phyloP scores from a whole-genome alignment of 176 grass and related monocot species.

The Miscanthus lutarioriparius region DNA sequence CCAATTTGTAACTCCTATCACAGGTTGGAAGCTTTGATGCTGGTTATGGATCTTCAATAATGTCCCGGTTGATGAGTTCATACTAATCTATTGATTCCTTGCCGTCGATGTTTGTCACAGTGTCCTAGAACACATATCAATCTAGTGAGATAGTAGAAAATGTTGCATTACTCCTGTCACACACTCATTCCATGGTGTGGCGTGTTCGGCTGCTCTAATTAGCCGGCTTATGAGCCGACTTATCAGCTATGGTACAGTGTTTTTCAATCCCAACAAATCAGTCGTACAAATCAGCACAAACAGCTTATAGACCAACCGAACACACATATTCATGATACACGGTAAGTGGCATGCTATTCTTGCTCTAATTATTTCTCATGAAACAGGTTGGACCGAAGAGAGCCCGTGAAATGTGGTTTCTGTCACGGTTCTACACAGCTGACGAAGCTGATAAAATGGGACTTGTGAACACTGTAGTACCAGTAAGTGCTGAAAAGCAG shows the following conservation, averaged over 20 bases:
- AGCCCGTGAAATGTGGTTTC: conserved; percentile 90
- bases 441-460: conserved; percentile 91
- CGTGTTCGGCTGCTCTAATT: too few species aligned
- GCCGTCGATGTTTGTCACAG: not conserved
- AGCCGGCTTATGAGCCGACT: too few species aligned
- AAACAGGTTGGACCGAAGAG: conserved; percentile 81
- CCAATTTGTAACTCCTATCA: not conserved
- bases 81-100: not conserved
- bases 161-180: not conserved
- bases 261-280: too few species aligned
- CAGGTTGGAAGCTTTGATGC: conserved; percentile 97
- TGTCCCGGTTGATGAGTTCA: conserved; percentile 81
- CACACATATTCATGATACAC: too few species aligned
- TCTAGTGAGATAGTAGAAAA: not conserved
- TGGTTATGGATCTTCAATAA: conserved; percentile 94
- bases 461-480: conserved; percentile 85
- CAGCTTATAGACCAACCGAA: too few species aligned
- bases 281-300: too few species aligned
- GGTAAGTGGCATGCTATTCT: not conserved
- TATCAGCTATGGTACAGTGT: too few species aligned
- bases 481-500: conserved; percentile 50
- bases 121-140: not conserved
- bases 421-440: conserved; percentile 79
- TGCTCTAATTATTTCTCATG: not conserved
- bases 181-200: too few species aligned